Base-by-base conservation (phyloP, 169 alveolate species). In the Eimeria maxima region DNA sequence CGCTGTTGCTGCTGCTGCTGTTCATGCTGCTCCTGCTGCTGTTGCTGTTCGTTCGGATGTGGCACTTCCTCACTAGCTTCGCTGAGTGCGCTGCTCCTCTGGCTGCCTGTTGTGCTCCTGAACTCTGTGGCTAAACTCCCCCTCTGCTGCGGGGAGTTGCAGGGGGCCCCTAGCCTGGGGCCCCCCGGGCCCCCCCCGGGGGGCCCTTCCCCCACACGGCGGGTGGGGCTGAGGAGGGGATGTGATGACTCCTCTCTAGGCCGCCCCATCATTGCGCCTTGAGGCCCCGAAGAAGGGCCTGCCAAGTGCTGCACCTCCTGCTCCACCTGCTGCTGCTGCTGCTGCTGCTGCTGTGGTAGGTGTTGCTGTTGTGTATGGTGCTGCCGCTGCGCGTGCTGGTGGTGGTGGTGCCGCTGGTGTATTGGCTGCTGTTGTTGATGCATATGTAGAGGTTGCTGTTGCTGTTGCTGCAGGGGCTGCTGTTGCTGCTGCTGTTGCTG, bases 51-150 rank as follows among this genome's bases (percentile, higher is more conserved):
- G 67, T 44, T 60, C 89, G 6, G 89, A 60, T 20, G 60, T 42
- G 24, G 60, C 18, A 20, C 65, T 18, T 78, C 89, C 33, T 78
- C 89, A 29, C 89, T 78, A 6, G 8, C 89, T 14, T 78, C 89
- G 89, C 89, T 78, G 38, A 42, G 29, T 8, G 69, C 89, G 89
- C 89, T 78, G 89, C 89, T 78, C 45, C 89, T 18, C 24, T 78
- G 89, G 89, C 89, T 78, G 8, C 57, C 89, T 53, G 89, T 78
- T 13, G 89, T 78, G 65, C 89, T 78, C 24, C 33, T 42, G 0
- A 78, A 42, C 60, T 78, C 89, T 13, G 89, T 78, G 53, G 53
- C 84, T 44, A n/a, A 16, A 29, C 8, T 74, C 8, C 57, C 84
- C 50, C 33, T 74, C 38, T 29, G n/a, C 84, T 42, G 76, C 76